These are phyloP conservation scores for Bryoglossum gracile DNA, from an alignment of 495 filamentous ascomycete genomes.

Conservation along the genomic window DNA sequence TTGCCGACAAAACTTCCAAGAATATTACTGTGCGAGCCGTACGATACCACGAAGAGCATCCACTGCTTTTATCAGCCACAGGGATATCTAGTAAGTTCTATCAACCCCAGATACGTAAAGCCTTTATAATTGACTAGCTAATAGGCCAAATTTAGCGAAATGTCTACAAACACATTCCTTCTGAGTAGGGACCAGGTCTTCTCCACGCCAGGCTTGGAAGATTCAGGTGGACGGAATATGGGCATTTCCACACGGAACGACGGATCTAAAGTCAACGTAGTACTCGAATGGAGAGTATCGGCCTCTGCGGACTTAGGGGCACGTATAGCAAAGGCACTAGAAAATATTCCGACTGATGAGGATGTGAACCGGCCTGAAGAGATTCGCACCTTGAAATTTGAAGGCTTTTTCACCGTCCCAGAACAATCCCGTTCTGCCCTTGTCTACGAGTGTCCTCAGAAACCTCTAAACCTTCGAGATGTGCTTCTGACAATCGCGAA, in stretches of 20 bases:
- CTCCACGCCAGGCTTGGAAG: too few species aligned
- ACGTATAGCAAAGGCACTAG: slow-evolving; percentile 2
- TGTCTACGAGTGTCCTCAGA: neutral
- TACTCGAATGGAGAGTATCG: neutral
- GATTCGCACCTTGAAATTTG: slow-evolving; percentile 2
- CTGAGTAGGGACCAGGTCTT: neutral
- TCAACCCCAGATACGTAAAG: neutral
- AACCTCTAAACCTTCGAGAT: slow-evolving; percentile 2
- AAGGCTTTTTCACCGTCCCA: slow-evolving; percentile 1
- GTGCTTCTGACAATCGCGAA: slow-evolving; percentile 7
- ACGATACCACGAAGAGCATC: neutral
- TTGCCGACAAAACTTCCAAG: neutral
- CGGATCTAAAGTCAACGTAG: neutral
- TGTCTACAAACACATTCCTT: neutral
- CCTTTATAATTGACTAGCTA: neutral
- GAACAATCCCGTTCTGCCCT: slow-evolving; percentile 5
- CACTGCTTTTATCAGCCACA: neutral
- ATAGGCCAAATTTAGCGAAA: neutral
- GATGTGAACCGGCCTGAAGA: slow-evolving; percentile 3
- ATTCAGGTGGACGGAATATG: too few species aligned
- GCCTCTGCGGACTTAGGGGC: neutral
- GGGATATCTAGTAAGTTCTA: too few species aligned
- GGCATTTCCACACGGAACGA: too few species aligned
- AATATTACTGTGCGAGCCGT: neutral
- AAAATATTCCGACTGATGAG: slow-evolving; percentile 1